Evolutionary conservation across 1,284 basidiomycete genomes (phyloP).

Genomic region (Volvariella volvacea): DNA sequence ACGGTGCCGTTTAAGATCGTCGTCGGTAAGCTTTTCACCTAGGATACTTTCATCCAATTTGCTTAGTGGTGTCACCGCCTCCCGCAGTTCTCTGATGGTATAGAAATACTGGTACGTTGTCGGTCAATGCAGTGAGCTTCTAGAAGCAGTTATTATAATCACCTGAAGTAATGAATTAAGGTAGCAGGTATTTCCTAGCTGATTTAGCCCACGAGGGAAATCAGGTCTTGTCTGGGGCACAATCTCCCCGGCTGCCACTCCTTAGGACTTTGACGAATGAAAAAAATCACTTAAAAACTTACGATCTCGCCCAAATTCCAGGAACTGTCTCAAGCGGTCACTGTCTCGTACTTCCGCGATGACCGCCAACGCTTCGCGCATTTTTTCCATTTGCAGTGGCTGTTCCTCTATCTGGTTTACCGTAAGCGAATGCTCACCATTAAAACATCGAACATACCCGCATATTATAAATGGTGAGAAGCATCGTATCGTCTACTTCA

Average conservation of each 20-base stretch:
- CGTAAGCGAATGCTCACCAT: neutral
- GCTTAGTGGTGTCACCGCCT: conserved; percentile 61
- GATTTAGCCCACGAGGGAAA: conserved; percentile 82
- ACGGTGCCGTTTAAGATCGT: conserved; percentile 72
- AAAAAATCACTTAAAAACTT: conserved; percentile 24
- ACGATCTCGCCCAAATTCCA: conserved; percentile 69
- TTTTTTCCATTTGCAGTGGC: conserved; percentile 51
- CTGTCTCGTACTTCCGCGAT: conserved; percentile 73
- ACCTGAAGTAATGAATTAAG: conserved; percentile 83
- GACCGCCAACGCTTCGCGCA: conserved; percentile 60
- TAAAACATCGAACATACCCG: conserved; percentile 41
- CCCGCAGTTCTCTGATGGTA: conserved; percentile 84
- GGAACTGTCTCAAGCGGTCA: conserved; percentile 58
- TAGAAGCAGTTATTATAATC: conserved; percentile 1
- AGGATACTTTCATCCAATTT: conserved; percentile 46
- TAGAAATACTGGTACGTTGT: conserved; percentile 73
- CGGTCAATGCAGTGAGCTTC: conserved; percentile 2
- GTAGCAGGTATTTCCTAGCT: conserved; percentile 92
- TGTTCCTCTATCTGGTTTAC: conserved; percentile 60
- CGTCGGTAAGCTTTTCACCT: conserved; percentile 68
- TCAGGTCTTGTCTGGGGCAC: conserved; percentile 46
- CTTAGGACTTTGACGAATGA: conserved; percentile 3
- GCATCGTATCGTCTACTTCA: conserved; percentile 69
- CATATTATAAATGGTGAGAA: conserved; percentile 69
- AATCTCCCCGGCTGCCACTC: conserved; percentile 53